A percentile compares a stretch with the other conserved stretches of the same genome.
Conservation (phyloP, 768 basidiomycete species). For the Boletellus ananiceps region DNA sequence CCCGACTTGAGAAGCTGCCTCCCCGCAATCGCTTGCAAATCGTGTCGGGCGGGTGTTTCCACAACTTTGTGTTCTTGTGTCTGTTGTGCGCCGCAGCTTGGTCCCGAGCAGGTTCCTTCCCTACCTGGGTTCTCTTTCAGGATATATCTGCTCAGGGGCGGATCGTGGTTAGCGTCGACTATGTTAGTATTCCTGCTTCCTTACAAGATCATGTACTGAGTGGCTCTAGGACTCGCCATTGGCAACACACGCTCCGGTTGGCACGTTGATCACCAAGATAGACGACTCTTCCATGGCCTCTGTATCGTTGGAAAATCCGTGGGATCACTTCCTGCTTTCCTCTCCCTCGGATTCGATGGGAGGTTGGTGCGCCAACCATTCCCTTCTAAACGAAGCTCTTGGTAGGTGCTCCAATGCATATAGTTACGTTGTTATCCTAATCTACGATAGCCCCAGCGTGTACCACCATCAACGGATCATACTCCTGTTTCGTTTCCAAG, state of each 20-base stretch:
- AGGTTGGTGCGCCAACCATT: conserved; percentile 63
- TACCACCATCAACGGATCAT: background rate
- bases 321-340: conserved; percentile 44
- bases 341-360: conserved; percentile 11
- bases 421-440: background rate
- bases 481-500: conserved; percentile 44
- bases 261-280: conserved; percentile 57
- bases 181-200: conserved; percentile 37
- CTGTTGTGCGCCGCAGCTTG: conserved; percentile 39
- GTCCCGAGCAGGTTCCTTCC: conserved; percentile 23
- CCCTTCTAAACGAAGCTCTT: conserved; percentile 22
- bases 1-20: conserved; percentile 36
- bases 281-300: conserved; percentile 54
- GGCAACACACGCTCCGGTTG: conserved; percentile 47
- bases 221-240: conserved; percentile 55
- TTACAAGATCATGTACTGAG: conserved; percentile 3
- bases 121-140: conserved; percentile 41
- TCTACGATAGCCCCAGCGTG: conserved; percentile 9
- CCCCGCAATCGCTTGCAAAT: conserved; percentile 50
- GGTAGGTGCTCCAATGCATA: conserved; percentile 8
- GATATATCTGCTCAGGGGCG: conserved; percentile 50
- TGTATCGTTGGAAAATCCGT: conserved; percentile 30
- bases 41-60: conserved; percentile 69
- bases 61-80: conserved; percentile 64
- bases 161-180: conserved; percentile 50